Percentiles rank a stretch among this genome's conserved stretches.
Conservation (phyloP, 208 protist genomes). For the Crithidia mellificae region DNA sequence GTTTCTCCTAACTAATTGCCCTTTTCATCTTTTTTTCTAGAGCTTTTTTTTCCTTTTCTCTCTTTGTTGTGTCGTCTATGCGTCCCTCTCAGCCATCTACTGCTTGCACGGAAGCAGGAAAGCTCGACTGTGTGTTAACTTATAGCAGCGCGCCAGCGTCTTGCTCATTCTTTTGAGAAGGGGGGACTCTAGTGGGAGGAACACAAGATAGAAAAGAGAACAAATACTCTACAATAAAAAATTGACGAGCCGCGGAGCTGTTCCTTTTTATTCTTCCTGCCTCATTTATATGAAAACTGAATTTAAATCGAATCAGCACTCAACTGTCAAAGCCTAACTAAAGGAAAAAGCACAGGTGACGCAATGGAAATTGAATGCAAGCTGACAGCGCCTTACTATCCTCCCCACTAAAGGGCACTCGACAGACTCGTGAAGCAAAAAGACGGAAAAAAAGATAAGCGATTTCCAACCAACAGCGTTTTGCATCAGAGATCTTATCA, state of each 20-base stretch:
- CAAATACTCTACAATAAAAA: background rate
- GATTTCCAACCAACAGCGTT: background rate
- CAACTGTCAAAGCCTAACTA: background rate
- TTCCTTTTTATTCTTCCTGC: conserved; percentile 1
- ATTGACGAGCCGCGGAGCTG: background rate
- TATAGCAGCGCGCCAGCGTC: background rate
- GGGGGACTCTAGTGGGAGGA: too few species aligned
- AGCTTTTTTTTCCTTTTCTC: background rate
- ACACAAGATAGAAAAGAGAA: background rate
- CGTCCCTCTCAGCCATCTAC: background rate
- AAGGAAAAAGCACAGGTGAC: background rate
- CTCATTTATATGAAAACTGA: conserved; percentile 11
- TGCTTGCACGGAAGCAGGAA: background rate
- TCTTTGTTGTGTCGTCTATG: background rate
- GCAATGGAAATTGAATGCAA: too few species aligned
- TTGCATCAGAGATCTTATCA: background rate
- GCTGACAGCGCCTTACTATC: too few species aligned
- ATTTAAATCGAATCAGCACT: background rate
- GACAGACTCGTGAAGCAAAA: background rate
- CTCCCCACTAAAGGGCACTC: too few species aligned
- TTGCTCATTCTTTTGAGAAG: too few species aligned
- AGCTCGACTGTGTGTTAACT: background rate
- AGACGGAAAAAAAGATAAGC: background rate
- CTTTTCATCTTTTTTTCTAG: conserved; percentile 1
- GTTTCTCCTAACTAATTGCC: background rate